Percentiles rank a stretch among this genome's conserved stretches.
Evolutionary conservation across 495 filamentous ascomycete genomes (phyloP).

Genomic region (Aspergillus kassunensis): DNA sequence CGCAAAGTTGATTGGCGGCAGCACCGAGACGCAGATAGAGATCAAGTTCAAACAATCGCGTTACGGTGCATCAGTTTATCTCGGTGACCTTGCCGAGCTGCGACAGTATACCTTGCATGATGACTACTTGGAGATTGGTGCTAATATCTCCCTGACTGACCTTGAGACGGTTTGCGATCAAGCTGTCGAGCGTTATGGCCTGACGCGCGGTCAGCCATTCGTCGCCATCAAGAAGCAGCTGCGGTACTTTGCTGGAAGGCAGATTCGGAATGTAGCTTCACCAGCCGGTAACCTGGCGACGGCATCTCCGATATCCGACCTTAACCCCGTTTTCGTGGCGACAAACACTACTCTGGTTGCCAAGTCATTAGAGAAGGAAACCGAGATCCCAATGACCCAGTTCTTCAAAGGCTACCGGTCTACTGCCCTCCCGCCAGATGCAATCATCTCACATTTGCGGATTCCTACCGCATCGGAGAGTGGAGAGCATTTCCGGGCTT

Average conservation of each 20-base stretch:
- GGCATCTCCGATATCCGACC: conserved; percentile 91
- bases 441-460: conserved; percentile 80
- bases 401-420: conserved; percentile 92
- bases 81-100: conserved; percentile 89
- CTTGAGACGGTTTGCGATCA: conserved; percentile 57
- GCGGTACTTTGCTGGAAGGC: conserved; percentile 89
- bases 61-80: conserved; percentile 84
- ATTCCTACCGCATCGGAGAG: conserved; percentile 66
- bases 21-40: conserved; percentile 96
- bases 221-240: conserved; percentile 70
- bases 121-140: conserved; percentile 80
- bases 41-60: conserved; percentile 96
- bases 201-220: conserved; percentile 60
- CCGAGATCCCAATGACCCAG: conserved; percentile 80
- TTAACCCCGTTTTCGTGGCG: conserved; percentile 93
- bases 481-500: conserved; percentile 61
- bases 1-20: conserved; percentile 92
- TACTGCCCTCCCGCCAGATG: conserved; percentile 77
- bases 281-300: conserved; percentile 94
- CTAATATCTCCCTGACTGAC: conserved; percentile 87
- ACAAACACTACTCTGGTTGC: conserved; percentile 77
- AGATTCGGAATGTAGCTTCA: conserved; percentile 95
- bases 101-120: conserved; percentile 73
- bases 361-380: conserved; percentile 64
- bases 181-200: conserved; percentile 77